Evolutionary conservation across 2,329 filamentous ascomycete genomes (phyloP), one percentile per base, ranked within the genome.

Genomic region (Fusarium sp.): DNA sequence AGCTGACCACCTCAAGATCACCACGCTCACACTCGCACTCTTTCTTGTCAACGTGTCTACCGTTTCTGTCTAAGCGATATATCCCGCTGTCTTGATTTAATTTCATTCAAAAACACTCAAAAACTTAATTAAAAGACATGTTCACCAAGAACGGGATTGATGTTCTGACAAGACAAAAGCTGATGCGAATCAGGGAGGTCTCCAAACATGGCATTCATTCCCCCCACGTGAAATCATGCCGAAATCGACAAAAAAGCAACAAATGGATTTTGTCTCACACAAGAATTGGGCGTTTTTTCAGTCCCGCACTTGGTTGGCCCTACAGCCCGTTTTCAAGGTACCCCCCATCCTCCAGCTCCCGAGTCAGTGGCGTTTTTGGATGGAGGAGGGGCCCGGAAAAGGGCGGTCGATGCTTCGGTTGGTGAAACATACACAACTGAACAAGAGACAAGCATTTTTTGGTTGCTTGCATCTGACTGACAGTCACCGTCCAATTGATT

Each of bases 341-440:
- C 25, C 25, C 61, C 14, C 42, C 23, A 25, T 49, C 25, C 29
- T 31, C 29, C 29, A 31, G 10, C 29, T 42, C 31, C 61, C 40
- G 62, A 68, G 55, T 53, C 44, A 50, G 62, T 67, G 60, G 67
- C 69, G 69, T 31, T 31, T 31, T 31, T 40, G 36, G 51, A 11
- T 34, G 36, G 51, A 23, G 33, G 61, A 51, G 25, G 25, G 25
- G 8, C 25, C 27, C 46, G 34, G 56, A 29, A 42, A 46, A 46
- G 56, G 40, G 61, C 27, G 53, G 33, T 46, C 50, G 61, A 61
- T 63, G 59, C 59, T 49, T 57, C 51, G 53, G 46, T 34, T 65
- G 51, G 65, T 71, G 70, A 73, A 69, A 71, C 70, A 54, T 27
- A 27, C 63, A 67, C 66, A 64, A 60, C 66, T 64, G 55, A 69